Base-by-base conservation (phyloP, 768 basidiomycete species). In the Rhizopogon vesiculosus region DNA sequence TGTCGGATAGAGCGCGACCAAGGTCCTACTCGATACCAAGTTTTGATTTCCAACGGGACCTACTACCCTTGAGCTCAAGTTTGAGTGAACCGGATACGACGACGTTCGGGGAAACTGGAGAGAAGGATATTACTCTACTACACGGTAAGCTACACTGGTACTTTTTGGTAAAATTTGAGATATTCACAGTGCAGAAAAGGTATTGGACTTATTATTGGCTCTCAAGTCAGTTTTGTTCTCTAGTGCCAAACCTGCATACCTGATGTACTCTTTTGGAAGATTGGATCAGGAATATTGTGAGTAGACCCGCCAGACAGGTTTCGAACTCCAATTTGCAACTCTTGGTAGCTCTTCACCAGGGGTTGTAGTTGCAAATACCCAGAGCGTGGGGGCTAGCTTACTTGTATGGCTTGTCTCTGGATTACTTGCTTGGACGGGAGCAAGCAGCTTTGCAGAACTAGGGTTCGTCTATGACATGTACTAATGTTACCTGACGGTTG, bases 251-350 rank as follows among this genome's bases (percentile, higher is more conserved):
- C 15, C 5, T 22, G 5, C 35, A 39, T 22, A 3, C n/a, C 40
- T 62, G 51, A 61, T 48, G 5, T 10, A 53, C 43, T 19, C 45
- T 2, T 53, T 18, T 41, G 9, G 44, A 58, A 89, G 86, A 90
- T 93, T 70, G 93, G 93, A 15, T 95, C 93, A 16, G 93, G 93
- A 35, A 97, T 97, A 56, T 97, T 96, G 91, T 93, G 65, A 60
- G 87, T 18, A 25, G 15, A 43, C 45, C 59, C 2, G 15, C 16
- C 18, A 5, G 35, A 7, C 42, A 18, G 25, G 40, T 52, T 1
- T 18, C 39, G 31, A 22, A 42, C 22, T 40, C 59, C 42, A 50
- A 29, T 13, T 56, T 62, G 59, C 50, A 28, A 38, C n/a, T 28
- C 22, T 19, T 31, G 4, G 40, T 56, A 93, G 91, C 73, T 94